Percentiles rank a stretch among this genome's conserved stretches.
phyloP scores from a whole-genome alignment of 2,329 filamentous ascomycete genomes.

The Cryphonectria radicalis region DNA sequence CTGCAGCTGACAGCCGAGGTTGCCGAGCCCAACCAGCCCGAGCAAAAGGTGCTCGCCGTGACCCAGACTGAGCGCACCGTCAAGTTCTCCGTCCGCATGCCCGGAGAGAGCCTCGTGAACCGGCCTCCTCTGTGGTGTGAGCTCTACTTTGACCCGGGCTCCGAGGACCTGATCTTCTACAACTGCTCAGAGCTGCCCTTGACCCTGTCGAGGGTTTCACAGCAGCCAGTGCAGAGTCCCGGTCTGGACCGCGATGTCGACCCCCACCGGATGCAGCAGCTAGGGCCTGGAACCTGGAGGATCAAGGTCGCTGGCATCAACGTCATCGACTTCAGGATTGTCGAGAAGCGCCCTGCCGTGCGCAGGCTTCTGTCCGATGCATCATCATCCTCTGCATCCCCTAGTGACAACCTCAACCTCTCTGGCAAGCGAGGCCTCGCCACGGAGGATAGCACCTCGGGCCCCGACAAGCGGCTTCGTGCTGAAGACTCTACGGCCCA shows the following conservation, averaged over 20 bases:
- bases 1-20: constrained; percentile 59
- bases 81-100: constrained; percentile 63
- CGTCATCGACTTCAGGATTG: constrained; percentile 61
- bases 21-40: constrained; percentile 53
- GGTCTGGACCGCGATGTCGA: constrained; percentile 41
- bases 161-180: constrained; percentile 60
- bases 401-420: constrained; percentile 45
- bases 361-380: constrained; percentile 35
- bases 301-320: constrained; percentile 54
- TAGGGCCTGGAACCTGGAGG: constrained; percentile 61
- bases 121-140: constrained; percentile 61
- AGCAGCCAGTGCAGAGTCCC: constrained; percentile 43
- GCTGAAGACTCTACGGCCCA: constrained; percentile 33
- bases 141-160: constrained; percentile 63
- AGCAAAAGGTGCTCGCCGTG: constrained; percentile 62
- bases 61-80: constrained; percentile 64
- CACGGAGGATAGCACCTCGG: constrained; percentile 44
- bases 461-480: constrained; percentile 49
- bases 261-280: constrained; percentile 48
- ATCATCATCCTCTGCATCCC: constrained; percentile 36
- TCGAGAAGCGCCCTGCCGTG: constrained; percentile 56
- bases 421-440: constrained; percentile 56
- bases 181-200: constrained; percentile 62
- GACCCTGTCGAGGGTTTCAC: constrained; percentile 51
- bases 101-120: constrained; percentile 49